phyloP scores from a whole-genome alignment of 2,329 filamentous ascomycete species.

The Raffaelea albimanens region DNA sequence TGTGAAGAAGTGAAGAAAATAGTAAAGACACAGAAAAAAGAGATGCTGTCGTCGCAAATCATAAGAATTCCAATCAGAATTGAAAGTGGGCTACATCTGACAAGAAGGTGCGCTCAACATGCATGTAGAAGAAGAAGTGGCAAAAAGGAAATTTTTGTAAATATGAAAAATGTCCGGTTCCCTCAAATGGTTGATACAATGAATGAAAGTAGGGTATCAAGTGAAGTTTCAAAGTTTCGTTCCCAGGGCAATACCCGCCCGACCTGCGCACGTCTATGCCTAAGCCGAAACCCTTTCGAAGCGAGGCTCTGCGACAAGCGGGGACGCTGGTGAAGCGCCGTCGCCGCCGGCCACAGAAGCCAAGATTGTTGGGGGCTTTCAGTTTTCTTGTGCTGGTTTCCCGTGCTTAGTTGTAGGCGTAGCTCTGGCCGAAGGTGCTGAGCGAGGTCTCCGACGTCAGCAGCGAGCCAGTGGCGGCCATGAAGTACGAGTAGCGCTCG shows the following conservation, averaged over 20 bases:
- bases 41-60: too few species aligned
- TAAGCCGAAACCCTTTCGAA: constrained; percentile 3
- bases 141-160: background rate
- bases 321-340: too few species aligned
- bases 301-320: too few species aligned
- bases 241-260: constrained; percentile 5
- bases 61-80: too few species aligned
- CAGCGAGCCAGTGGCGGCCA: constrained; percentile 33
- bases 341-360: too few species aligned
- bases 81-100: background rate
- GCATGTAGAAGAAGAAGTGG: constrained; percentile 1
- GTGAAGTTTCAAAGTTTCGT: constrained; percentile 1
- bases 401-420: constrained; percentile 26
- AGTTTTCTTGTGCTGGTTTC: background rate
- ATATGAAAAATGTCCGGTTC: background rate
- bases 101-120: too few species aligned
- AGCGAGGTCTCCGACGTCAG: constrained; percentile 29
- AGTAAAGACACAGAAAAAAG: background rate
- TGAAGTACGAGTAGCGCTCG: constrained; percentile 49
- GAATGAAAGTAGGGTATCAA: constrained; percentile 14
- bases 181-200: constrained; percentile 8
- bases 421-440: constrained; percentile 38
- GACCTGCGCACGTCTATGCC: constrained; percentile 5
- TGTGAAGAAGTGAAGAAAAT: background rate
- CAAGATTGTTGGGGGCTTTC: too few species aligned